Base-by-base conservation (phyloP, 305 asterid genomes). In the Caryopteris hybrid region DNA sequence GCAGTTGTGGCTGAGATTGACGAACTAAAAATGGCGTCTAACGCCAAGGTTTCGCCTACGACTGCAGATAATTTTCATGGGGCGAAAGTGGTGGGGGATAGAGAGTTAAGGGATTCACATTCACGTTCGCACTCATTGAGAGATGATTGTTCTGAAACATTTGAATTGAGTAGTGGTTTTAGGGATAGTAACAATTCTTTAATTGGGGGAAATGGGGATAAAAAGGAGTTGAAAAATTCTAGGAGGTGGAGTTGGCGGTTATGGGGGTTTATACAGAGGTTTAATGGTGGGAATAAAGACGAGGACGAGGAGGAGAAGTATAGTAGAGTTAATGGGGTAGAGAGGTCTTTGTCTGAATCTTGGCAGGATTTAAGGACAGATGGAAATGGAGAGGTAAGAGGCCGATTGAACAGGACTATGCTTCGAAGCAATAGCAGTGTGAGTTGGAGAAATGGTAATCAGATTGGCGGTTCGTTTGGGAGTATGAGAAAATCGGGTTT, bases 1-100 rank as follows among this genome's bases (percentile, higher is more conserved):
- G 83, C 93, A 38, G 95, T 94, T 45, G 96, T 87, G 60, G 93
- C 95, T 8, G 97, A 94, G 76, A 81, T 87, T 23, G 97, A 91
- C 33, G 97, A 94, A 27, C 74, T 88, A 64, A 85, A 88, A 71
- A 68, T 76, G 23, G 85, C 63, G 12, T 81, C 94, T 6, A 81
- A 85, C 69, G 84, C 92, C 14, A 88, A 79, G 70, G 84, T 85
- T n/a, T 76, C 84, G 12, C 93, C 97, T 4, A 75, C 86, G 3
- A 71, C 76, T 0, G 39, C 72, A 0, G 97, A 88, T 61, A 73
- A 61, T 70, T 55, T 77, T 8, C 83, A 87, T 9, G 88, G 87
- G 61, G 81, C 87, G 2, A 86, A 79, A 58, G 77, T 77, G 18
- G 41, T 83, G 70, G 79, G 76, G 3, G 94, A 86, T n/a, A n/a